Base-by-base conservation (phyloP, 257 asterid species). In the Eustoma russellianum region DNA sequence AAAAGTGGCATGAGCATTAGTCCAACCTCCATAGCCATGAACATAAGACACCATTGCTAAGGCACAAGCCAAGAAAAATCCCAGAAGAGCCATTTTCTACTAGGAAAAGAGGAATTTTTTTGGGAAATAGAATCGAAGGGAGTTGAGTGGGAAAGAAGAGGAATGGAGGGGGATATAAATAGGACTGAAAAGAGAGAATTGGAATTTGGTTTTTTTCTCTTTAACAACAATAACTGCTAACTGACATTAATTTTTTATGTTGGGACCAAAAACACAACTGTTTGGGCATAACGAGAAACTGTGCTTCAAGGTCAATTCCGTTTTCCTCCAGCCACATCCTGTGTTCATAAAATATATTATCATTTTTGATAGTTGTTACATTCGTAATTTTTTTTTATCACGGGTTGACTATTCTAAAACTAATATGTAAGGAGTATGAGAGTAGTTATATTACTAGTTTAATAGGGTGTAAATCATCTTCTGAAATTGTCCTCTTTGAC, bases 1-100 rank as follows among this genome's bases (percentile, higher is more conserved):
- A 65, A 88, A 88, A 58, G 97, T 88, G 43, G 95, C 97, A 61
- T 84, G 95, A 52, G 95, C 97, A 71, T 73, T 66, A 13, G 14
- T 56, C 97, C 97, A 88, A 28, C 86, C 91, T 45, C 71, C 85
- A 53, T 81, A 63, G 13, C 74, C 84, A 51, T 68, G 50, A 46
- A 50, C 88, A 30, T 35, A 28, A 2, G 85, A 60, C 43, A 55
- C 74, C 74, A 67, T 57, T 51, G 81, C 71, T 13, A 85, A 68
- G 17, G 82, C 66, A 16, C 57, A 72, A 54, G 69, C 70, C 57
- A 80, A 17, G 52, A 73, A 51, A 16, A 80, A 11, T 13, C 52
- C 61, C 12, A 38, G 3, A 6, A 18, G 1, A 47, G 56, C 71
- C 71, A 66, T 66, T 28, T 52, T 65, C 53, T 5, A 7, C 65